Percentiles rank a stretch among this genome's conserved stretches.
phyloP scores from a whole-genome alignment of 164 flowering plant species.

The Kalanchoe fedtschenkoi region DNA sequence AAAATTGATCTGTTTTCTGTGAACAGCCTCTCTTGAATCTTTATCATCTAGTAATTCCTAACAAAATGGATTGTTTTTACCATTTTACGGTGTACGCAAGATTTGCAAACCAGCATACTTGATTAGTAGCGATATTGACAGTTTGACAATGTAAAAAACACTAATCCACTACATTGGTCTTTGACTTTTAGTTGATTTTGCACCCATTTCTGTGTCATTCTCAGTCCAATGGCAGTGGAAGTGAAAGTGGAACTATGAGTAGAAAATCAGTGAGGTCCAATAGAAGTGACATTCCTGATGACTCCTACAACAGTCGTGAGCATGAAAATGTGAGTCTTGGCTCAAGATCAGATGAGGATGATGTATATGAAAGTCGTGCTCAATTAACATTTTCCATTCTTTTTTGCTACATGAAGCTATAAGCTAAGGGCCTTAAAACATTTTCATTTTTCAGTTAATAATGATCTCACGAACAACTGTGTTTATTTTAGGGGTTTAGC shows the following conservation, averaged over 20 bases:
- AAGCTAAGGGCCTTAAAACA: constrained; percentile 12
- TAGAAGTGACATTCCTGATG: constrained; percentile 16
- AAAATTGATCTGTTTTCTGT: background rate
- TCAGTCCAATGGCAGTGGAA: constrained; percentile 29
- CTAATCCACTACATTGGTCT: background rate
- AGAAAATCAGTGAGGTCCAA: constrained; percentile 21
- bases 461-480: background rate
- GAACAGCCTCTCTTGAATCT: background rate
- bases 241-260: constrained; percentile 24
- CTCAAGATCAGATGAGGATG: constrained; percentile 16
- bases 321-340: background rate
- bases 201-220: background rate
- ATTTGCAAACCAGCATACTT: background rate
- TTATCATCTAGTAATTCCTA: too few species aligned
- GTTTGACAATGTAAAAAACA: background rate
- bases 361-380: constrained; percentile 16
- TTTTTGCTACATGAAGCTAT: constrained; percentile 23
- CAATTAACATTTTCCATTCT: constrained; percentile 25
- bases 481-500: background rate
- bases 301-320: constrained; percentile 17
- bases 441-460: background rate
- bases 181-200: background rate
- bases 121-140: background rate
- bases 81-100: background rate
- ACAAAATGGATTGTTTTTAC: background rate